phyloP scores from a whole-genome alignment of 805 yeast species.

The Lachancea fermentati region DNA sequence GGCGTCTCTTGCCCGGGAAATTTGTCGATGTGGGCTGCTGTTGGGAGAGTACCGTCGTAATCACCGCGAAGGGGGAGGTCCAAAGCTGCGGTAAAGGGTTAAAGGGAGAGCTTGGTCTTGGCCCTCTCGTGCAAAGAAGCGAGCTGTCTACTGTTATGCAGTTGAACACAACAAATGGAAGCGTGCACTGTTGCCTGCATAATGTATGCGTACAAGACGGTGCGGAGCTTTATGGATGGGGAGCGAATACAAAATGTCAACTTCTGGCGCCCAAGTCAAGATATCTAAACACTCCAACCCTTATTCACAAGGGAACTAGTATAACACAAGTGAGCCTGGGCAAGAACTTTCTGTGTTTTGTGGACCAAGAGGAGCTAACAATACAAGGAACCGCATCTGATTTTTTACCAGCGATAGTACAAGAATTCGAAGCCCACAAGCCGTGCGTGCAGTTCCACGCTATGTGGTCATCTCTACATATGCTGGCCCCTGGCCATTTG shows the following conservation, averaged over 20 bases:
- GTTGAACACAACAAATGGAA: not conserved
- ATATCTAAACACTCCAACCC: conserved; percentile 13
- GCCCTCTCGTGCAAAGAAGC: conserved; percentile 43
- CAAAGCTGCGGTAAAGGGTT: conserved; percentile 57
- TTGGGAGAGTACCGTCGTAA: conserved; percentile 67
- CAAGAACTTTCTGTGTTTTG: conserved; percentile 23
- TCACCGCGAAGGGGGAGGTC: conserved; percentile 37
- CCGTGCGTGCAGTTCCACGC: conserved; percentile 8
- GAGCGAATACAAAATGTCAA: conserved; percentile 45
- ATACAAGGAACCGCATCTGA: conserved; percentile 13
- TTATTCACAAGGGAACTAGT: conserved; percentile 12
- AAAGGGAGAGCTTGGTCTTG: conserved; percentile 71
- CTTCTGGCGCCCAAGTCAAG: conserved; percentile 28
- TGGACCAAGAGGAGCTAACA: conserved; percentile 10
- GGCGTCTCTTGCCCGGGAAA: conserved; percentile 11
- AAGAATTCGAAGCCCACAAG: not conserved
- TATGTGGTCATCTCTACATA: conserved; percentile 82
- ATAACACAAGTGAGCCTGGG: conserved; percentile 25
- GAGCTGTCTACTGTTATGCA: conserved; percentile 4
- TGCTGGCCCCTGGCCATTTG: conserved; percentile 24
- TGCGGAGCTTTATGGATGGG: conserved; percentile 50
- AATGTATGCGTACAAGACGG: conserved; percentile 69
- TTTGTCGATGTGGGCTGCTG: conserved; percentile 60
- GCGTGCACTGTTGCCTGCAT: conserved; percentile 33
- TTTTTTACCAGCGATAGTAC: conserved; percentile 6